A percentile compares a stretch with the other conserved stretches of the same genome.
Conservation (phyloP, 2,329 filamentous ascomycete species). For the Cytospora leucostoma region DNA sequence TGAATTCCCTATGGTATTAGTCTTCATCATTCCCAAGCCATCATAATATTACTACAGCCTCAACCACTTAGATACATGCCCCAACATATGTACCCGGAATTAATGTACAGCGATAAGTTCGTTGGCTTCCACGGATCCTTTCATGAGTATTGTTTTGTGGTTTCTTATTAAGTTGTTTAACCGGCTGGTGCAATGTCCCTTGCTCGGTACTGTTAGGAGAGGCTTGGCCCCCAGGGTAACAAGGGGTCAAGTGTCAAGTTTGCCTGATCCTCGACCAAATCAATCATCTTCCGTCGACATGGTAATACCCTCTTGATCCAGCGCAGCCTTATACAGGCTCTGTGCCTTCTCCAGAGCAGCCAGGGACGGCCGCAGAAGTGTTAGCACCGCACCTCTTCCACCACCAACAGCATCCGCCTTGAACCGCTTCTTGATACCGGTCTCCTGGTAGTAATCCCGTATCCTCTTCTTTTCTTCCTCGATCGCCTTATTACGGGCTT, state of each 20-base stretch:
- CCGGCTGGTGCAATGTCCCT: background rate
- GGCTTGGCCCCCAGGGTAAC: background rate
- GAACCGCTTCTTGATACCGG: slow-evolving; percentile 71
- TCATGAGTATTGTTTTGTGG: background rate
- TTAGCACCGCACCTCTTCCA: slow-evolving; percentile 72
- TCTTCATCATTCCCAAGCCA: background rate
- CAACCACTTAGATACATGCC: background rate
- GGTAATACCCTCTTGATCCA: slow-evolving; percentile 61
- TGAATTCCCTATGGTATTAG: too few relatives aligned
- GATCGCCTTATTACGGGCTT: slow-evolving; percentile 67
- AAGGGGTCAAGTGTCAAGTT: background rate
- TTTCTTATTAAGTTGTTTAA: background rate
- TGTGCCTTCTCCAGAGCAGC: slow-evolving; percentile 70
- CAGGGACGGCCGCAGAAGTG: slow-evolving; percentile 74
- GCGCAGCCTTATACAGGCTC: slow-evolving; percentile 69
- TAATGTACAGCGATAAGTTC: background rate
- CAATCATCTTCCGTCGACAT: slow-evolving; percentile 27
- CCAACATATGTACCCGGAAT: background rate
- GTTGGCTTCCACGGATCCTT: background rate
- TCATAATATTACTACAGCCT: background rate
- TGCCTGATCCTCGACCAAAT: background rate
- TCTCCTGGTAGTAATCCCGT: slow-evolving; percentile 68
- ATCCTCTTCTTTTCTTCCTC: slow-evolving; percentile 69
- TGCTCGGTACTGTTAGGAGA: background rate
- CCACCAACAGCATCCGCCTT: slow-evolving; percentile 70